Conservation (phyloP, 2,329 filamentous ascomycete species). For the Ophiosphaerella narmari region DNA sequence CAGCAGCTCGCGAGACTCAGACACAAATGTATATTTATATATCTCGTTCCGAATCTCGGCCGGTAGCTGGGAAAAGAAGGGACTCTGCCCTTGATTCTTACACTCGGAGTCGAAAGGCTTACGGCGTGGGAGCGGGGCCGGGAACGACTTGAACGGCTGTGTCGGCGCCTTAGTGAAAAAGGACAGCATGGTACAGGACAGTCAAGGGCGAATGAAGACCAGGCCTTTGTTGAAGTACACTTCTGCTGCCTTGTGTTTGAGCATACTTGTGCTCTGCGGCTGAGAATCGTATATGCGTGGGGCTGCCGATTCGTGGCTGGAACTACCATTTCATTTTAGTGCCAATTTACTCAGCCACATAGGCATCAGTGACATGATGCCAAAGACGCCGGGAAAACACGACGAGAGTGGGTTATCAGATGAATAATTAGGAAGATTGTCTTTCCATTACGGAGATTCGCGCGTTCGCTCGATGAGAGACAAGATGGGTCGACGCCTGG, state of each 20-base stretch:
- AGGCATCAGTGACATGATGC: not conserved
- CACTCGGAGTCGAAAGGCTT: not conserved
- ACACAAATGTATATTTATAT: slow-evolving; percentile 8
- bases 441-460: too few species aligned
- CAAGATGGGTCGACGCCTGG: not conserved
- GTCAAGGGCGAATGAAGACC: not conserved
- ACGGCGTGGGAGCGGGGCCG: not conserved
- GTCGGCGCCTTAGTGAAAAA: not conserved
- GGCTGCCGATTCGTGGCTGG: slow-evolving; percentile 1
- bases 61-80: slow-evolving; percentile 7
- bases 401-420: too few species aligned
- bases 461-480: too few species aligned
- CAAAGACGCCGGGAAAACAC: too few species aligned
- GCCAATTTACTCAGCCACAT: too few species aligned
- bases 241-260: not conserved
- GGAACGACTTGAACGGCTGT: not conserved
- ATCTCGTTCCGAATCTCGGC: slow-evolving; percentile 13
- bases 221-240: not conserved
- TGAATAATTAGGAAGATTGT: too few species aligned
- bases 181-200: not conserved
- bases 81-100: slow-evolving; percentile 4
- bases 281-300: not conserved
- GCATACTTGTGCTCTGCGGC: slow-evolving; percentile 1
- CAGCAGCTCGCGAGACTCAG: not conserved
- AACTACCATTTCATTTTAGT: not conserved